phyloP scores from a whole-genome alignment of 306 rosid species.

The Trifolium subterraneum region DNA sequence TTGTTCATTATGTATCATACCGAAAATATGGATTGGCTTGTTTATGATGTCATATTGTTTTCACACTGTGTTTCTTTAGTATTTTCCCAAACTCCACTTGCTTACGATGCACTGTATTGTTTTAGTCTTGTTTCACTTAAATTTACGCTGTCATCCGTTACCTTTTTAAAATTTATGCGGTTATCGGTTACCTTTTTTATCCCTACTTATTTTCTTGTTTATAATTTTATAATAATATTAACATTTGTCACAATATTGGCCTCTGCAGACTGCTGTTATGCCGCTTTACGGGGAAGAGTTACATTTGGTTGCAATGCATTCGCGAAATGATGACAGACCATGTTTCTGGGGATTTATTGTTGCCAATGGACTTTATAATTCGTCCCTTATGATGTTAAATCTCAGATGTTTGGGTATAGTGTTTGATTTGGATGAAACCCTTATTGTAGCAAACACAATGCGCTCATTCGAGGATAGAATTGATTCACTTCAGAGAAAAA shows the following conservation, averaged over 20 bases:
- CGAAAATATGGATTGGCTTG: neutral
- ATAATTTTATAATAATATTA: conserved; percentile 36
- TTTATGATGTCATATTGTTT: conserved; percentile 23
- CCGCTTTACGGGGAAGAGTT: conserved; percentile 75
- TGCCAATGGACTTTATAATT: conserved; percentile 77
- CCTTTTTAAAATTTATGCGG: conserved; percentile 23
- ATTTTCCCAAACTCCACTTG: conserved; percentile 5
- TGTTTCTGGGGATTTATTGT: conserved; percentile 95
- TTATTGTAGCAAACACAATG: conserved; percentile 97
- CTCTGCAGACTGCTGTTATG: conserved; percentile 92
- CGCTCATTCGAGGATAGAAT: conserved; percentile 98
- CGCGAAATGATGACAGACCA: conserved; percentile 67
- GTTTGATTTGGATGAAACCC: conserved; percentile 98
- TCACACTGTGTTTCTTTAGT: conserved; percentile 31
- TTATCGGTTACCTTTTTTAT: neutral
- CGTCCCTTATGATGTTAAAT: conserved; percentile 90
- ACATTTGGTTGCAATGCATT: conserved; percentile 94
- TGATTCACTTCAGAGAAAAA: conserved; percentile 90
- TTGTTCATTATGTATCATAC: conserved; percentile 14
- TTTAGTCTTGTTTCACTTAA: conserved; percentile 13
- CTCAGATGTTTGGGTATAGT: conserved; percentile 99
- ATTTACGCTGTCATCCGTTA: conserved; percentile 1
- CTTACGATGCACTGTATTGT: neutral
- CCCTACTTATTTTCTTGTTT: conserved; percentile 15
- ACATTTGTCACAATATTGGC: conserved; percentile 29